phyloP scores from a whole-genome alignment of 208 protist species.

The Porcisia deanei region DNA sequence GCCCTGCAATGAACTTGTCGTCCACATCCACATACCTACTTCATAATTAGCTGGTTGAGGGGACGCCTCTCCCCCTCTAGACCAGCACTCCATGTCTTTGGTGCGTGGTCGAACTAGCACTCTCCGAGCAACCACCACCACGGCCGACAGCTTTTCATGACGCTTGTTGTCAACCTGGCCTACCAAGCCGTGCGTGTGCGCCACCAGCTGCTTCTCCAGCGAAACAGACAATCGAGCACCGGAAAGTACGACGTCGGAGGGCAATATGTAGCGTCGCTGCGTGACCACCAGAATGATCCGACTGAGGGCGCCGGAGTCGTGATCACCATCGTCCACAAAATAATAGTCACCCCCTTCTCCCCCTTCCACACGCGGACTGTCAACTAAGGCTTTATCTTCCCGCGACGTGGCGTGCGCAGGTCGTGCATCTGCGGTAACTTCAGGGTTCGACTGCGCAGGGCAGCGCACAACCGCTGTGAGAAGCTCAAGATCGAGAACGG shows the following conservation, averaged over 20 bases:
- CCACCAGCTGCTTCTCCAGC: conserved; percentile 44
- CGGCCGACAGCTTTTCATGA: background rate
- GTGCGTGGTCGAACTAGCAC: conserved; percentile 17
- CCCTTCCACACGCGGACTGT: background rate
- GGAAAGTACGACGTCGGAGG: conserved; percentile 61
- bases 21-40: conserved; percentile 25
- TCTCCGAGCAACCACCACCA: conserved; percentile 16
- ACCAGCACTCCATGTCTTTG: background rate
- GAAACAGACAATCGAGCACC: conserved; percentile 56
- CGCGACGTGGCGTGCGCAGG: background rate
- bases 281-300: conserved; percentile 62
- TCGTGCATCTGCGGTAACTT: background rate
- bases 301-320: background rate
- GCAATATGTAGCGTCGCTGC: conserved; percentile 50
- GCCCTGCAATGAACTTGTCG: background rate
- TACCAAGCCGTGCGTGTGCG: conserved; percentile 38
- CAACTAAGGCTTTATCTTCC: background rate
- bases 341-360: conserved; percentile 7
- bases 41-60: background rate
- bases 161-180: background rate
- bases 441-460: background rate
- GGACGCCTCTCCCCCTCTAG: background rate
- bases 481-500: conserved; percentile 41
- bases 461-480: conserved; percentile 6
- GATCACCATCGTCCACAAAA: conserved; percentile 2